Evolutionary conservation across 306 rosid genomes (phyloP), one percentile per base, ranked within the genome.

Genomic region (Castanea sativa): DNA sequence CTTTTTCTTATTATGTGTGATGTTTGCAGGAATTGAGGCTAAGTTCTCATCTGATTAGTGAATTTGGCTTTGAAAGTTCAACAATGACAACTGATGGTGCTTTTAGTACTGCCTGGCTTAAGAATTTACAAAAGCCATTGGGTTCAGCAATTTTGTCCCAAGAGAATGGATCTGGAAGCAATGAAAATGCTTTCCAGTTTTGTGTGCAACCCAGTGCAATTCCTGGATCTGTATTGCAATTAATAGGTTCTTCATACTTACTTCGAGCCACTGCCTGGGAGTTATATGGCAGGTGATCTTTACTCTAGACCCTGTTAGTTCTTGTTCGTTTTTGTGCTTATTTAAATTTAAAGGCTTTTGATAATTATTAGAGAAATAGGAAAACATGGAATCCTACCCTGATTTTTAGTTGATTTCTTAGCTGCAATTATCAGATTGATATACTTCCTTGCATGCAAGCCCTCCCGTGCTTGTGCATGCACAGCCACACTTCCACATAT

Each of bases 241-340:
- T 91, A 79, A 76, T 92, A 80, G 97, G 99, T 81, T 92, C 96
- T 68, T 91, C 99, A 53, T 92, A 86, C 88, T 79, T 94, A 75
- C 90, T 91, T 20, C 95, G 97, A 27, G 92, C 99, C 51, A 91
- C 92, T 81, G 89, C 99, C 29, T 92, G 94, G 97, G 98, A 92
- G 84, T 85, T 89, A 80, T 91, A 95, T 78, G 97, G 99, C 79
- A 92, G 98, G 99, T 95, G 80, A 91, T 55, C 75, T 51, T 52
- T 33, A 29, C 57, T 25, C 25, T 53, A 43, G 65, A 23, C 51
- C 8, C 71, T 56, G 53, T 79, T 20, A 9, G 8, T 49, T 80
- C 69, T 55, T 77, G n/a, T 57, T 55, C 53, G 74, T 45, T 57
- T 69, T 56, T 79, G 29, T 78, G 45, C 74, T 64, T 32, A 61